phyloP scores from a whole-genome alignment of 2,329 filamentous ascomycete genomes.

The Botrytis paeoniae region DNA sequence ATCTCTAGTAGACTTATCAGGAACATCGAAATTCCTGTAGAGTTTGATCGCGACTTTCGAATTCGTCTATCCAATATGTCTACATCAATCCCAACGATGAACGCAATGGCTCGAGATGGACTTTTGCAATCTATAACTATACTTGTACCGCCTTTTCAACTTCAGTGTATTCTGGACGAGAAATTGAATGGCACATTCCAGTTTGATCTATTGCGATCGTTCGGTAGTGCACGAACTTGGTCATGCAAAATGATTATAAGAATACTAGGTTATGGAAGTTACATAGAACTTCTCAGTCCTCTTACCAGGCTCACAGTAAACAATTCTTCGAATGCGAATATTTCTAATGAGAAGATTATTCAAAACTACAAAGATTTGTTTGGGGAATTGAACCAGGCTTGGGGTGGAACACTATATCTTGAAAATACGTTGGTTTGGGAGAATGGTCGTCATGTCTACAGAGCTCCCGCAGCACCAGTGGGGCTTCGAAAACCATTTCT shows the following conservation, averaged over 20 bases:
- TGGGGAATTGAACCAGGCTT: not conserved
- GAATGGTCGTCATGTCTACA: not conserved
- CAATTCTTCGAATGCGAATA: not conserved
- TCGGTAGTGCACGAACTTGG: not conserved
- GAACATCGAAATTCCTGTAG: not conserved
- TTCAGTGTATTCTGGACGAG: not conserved
- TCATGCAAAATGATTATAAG: not conserved
- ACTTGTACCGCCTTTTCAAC: not conserved
- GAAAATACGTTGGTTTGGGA: not conserved
- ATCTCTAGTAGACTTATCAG: not conserved
- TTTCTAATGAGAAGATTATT: not conserved
- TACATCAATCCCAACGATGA: not conserved
- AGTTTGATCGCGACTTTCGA: accelerated
- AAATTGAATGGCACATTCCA: not conserved
- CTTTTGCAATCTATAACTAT: not conserved
- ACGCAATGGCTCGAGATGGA: not conserved
- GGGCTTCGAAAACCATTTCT: not conserved
- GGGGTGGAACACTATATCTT: not conserved
- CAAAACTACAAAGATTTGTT: not conserved
- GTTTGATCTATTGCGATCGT: not conserved
- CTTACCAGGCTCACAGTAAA: accelerated
- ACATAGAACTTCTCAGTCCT: not conserved
- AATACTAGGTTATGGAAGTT: not conserved
- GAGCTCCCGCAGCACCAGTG: not conserved
- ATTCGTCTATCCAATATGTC: not conserved